Evolutionary conservation across 73 alveolate genomes (phyloP).

Genomic region (Breviolum minutum): DNA sequence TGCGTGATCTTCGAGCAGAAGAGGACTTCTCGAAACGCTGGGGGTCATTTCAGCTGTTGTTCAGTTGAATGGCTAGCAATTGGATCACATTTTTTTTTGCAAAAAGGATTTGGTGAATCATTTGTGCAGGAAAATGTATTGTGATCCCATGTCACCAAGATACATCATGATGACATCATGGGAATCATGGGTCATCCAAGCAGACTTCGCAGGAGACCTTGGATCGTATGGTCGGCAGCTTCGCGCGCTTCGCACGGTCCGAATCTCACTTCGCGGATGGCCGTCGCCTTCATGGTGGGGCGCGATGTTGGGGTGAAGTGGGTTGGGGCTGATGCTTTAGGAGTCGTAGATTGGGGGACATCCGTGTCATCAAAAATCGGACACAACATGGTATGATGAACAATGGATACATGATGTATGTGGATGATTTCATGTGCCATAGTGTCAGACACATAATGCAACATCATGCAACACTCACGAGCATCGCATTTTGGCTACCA

Average conservation of each 20-base stretch:
- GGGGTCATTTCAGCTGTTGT: too few relatives aligned
- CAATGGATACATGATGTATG: background rate
- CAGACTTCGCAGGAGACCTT: background rate
- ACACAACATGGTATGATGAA: background rate
- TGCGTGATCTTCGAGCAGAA: constrained; percentile 33
- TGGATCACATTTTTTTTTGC: too few relatives aligned
- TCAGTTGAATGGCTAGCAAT: too few relatives aligned
- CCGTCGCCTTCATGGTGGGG: background rate
- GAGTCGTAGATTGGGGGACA: background rate
- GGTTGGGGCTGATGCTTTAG: background rate
- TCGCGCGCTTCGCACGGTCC: constrained; percentile 33
- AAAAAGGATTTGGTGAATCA: too few relatives aligned
- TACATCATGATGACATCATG: too few relatives aligned
- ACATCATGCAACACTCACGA: background rate
- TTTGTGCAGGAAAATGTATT: background rate
- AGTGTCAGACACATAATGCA: background rate
- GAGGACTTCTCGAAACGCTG: background rate
- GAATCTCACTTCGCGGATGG: background rate
- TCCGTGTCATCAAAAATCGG: background rate
- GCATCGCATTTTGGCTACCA: background rate
- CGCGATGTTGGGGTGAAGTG: background rate
- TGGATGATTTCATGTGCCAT: background rate
- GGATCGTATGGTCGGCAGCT: constrained; percentile 38
- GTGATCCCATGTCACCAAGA: too few relatives aligned
- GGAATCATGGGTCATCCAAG: too few relatives aligned